Base-by-base conservation (phyloP, 345 rosid genomes). In the Bretschneidera sinensis region DNA sequence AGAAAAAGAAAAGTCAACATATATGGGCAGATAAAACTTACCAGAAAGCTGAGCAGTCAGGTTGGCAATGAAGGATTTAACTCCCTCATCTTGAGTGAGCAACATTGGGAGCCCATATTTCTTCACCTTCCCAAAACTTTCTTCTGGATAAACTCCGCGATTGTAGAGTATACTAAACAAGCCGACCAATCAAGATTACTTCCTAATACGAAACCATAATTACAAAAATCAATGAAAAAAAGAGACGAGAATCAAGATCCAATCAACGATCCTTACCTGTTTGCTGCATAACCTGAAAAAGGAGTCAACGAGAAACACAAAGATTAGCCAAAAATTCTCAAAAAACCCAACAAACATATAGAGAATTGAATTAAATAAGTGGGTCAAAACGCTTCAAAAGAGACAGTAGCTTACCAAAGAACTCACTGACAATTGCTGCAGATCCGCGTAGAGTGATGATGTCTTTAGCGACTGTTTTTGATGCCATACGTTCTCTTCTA, bases 361-460 rank as follows among this genome's bases (percentile, higher is more conserved):
- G n/a, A 28, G 4, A 22, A 15, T 17, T 28, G 58, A 35, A 55
- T 18, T 56, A 9, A 50, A 62, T 49, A 31, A 60, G 56, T 17
- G 6, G 21, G 14, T 31, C 17, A 2, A 45, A 64, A 62, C 7
- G 16, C 19, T 9, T 39, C 45, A 39, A 39, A 39, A 14, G 45
- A 39, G 45, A 11, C 45, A 39, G 15, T 11, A 5, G 66, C 83
- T 23, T 56, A 86, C 99, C 95, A 61, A 94, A 94, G 56, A 94
- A 90, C 71, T 94, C 99, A 77, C 99, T 86, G 73, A 88, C 97
- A 67, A 94, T 94, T 0, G 99, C 91, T 3, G 99, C 96, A 20
- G 99, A 94, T 59, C 99, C 99, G 35, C 96, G 92, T 2, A 94
- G 75, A 33, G 99, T 94, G 76, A 94, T 94, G 76, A 94, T 90